Evolutionary conservation across 148 eudicot genomes (phyloP).

Genomic region (Pharnaceum exiguum): DNA sequence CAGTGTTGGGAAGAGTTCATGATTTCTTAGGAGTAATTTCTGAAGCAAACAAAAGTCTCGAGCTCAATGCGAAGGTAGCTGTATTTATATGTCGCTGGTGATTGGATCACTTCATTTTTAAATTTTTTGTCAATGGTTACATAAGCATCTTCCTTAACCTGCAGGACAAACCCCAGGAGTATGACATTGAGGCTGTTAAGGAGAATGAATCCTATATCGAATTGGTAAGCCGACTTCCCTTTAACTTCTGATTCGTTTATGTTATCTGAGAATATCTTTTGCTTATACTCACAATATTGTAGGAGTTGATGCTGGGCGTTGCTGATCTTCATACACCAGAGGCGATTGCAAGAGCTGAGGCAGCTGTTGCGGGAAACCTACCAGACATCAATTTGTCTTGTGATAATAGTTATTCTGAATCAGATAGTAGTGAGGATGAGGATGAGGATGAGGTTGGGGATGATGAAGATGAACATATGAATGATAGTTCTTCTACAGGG

Average conservation of each 20-base stretch:
- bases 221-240: conserved; percentile 42
- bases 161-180: conserved; percentile 63
- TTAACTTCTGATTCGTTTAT: not conserved
- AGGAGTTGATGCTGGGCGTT: conserved; percentile 94
- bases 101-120: not conserved
- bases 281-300: not conserved
- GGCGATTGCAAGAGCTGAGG: conserved; percentile 83
- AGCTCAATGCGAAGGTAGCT: conserved; percentile 62
- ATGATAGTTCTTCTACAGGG: conserved; percentile 16
- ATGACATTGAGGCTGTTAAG: conserved; percentile 66
- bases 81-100: not conserved
- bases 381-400: conserved; percentile 30
- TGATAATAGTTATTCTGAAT: conserved; percentile 34
- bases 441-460: conserved; percentile 24
- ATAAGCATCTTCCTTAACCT: not conserved
- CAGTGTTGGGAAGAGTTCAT: conserved; percentile 70
- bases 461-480: conserved; percentile 23
- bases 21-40: conserved; percentile 72
- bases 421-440: conserved; percentile 41
- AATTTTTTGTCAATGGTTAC: not conserved
- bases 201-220: conserved; percentile 77
- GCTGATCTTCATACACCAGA: conserved; percentile 91
- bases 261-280: not conserved
- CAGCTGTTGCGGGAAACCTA: conserved; percentile 60
- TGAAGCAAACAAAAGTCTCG: conserved; percentile 67